A percentile compares a stretch with the other conserved stretches of the same genome.
Conservation (phyloP, 371 early-diverging fungal species). For the Capillidium rhysosporum region DNA sequence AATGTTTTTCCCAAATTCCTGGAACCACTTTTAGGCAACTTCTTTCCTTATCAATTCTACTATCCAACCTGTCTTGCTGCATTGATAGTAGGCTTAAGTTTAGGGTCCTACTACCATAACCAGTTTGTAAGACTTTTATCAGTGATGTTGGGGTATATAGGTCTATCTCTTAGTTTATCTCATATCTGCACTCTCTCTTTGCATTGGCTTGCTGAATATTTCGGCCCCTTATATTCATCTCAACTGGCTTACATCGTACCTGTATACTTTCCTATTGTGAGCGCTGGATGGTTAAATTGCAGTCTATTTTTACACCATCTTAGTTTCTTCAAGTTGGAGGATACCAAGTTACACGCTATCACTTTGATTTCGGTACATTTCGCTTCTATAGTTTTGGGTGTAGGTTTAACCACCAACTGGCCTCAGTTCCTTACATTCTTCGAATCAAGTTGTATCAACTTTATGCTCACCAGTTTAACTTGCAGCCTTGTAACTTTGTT, state of each 20-base stretch:
- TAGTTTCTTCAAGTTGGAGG: neutral
- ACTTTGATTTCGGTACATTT: neutral
- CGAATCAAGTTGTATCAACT: neutral
- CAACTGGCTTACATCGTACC: neutral
- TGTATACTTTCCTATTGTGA: neutral
- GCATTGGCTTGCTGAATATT: neutral
- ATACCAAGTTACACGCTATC: slow-evolving; percentile 1
- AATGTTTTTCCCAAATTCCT: neutral
- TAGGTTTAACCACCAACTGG: neutral
- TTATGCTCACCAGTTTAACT: neutral
- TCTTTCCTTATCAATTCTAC: neutral
- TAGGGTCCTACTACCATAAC: neutral
- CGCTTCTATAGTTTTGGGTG: neutral
- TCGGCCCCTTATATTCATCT: neutral
- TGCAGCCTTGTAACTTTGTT: neutral
- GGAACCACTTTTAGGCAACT: slow-evolving; percentile 2
- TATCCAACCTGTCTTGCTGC: neutral
- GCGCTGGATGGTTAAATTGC: neutral
- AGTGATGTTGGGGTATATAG: neutral
- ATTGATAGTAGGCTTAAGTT: neutral
- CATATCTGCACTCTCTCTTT: neutral
- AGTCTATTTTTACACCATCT: neutral
- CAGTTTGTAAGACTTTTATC: neutral
- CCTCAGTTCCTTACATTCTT: neutral
- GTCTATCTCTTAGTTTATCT: neutral